Conservation (phyloP, 371 early-diverging fungal genomes). For the Circinella umbellata region DNA sequence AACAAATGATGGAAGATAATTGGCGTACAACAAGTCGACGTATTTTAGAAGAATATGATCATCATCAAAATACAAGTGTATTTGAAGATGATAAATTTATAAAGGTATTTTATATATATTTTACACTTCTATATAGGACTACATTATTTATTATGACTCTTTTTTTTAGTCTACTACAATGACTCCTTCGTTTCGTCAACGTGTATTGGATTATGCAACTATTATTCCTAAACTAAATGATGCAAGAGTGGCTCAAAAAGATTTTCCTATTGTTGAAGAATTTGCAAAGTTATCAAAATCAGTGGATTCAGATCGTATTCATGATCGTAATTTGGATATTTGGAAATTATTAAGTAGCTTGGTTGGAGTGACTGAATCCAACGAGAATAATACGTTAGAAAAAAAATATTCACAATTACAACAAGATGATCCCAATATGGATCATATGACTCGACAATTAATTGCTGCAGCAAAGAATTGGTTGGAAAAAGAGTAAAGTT, state of each 20-base stretch:
- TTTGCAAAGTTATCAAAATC: slow-evolving; percentile 15
- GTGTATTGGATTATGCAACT: slow-evolving; percentile 15
- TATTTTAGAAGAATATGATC: slow-evolving; percentile 26
- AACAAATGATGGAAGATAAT: slow-evolving; percentile 14
- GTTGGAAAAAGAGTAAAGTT: slow-evolving; percentile 27
- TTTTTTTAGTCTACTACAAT: not conserved
- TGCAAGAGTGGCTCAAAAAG: slow-evolving; percentile 14
- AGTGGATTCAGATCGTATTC: slow-evolving; percentile 12
- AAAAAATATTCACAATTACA: not conserved
- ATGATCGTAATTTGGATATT: slow-evolving; percentile 11
- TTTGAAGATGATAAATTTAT: slow-evolving; percentile 9
- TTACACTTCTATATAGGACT: too few relatives aligned
- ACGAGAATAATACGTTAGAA: not conserved
- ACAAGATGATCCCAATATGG: not conserved
- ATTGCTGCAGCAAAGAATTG: slow-evolving; percentile 15
- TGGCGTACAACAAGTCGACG: slow-evolving; percentile 16
- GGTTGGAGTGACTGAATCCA: not conserved
- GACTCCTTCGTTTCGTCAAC: slow-evolving; percentile 8
- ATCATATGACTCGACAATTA: slow-evolving; percentile 3
- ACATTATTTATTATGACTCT: not conserved
- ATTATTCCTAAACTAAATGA: slow-evolving; percentile 21
- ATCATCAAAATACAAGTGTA: slow-evolving; percentile 18
- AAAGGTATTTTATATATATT: not conserved
- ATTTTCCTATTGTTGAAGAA: slow-evolving; percentile 15
- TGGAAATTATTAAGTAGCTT: slow-evolving; percentile 18